Base-by-base conservation (phyloP, 257 asterid genomes). In the Paulownia fortunei region DNA sequence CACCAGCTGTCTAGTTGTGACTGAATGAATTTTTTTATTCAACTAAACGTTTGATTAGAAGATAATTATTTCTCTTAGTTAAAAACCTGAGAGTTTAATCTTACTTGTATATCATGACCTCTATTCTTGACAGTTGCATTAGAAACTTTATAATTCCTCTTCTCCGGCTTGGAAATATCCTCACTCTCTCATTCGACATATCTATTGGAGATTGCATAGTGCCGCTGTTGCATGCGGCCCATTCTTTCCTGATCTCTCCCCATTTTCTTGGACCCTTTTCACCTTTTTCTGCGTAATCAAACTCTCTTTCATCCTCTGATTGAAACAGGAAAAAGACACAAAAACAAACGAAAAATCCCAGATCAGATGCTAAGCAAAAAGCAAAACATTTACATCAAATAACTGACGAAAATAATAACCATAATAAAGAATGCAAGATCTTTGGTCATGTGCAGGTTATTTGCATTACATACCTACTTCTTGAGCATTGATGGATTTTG, bases 51-150 rank as follows among this genome's bases (percentile, higher is more conserved):
- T 60, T 21, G 32, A 24, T 9, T 51, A 3, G 12, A 34, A 49
- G 24, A 76, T 10, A 52, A 23, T 36, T 9, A 44, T 0, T 15
- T 21, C 8, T 26, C 11, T 62, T 2, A 16, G 0, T 15, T 4
- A 7, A 19, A 21, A 19, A 21, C 0, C 7, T n/a, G 16, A 49
- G n/a, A n/a, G n/a, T n/a, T 23, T 3, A 42, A 41, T 19, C 81
- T 75, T 84, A 90, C 96, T 24, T 90, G 84, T 0, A 92, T 86
- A 16, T 87, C 97, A 61, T 90, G 96, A 58, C 97, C 97, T 85
- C 94, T 79, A 39, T 92, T 90, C 65, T 4, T 82, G 69, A 86
- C 26, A 8, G 83, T 83, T 23, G 97, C 96, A 77, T 86, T 78
- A 32, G 78, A 36, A 15, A 83, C 73, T 69, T 46, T 80, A 81